Conservation (phyloP, 305 asterid species). For the Ilex paraguariensis region DNA sequence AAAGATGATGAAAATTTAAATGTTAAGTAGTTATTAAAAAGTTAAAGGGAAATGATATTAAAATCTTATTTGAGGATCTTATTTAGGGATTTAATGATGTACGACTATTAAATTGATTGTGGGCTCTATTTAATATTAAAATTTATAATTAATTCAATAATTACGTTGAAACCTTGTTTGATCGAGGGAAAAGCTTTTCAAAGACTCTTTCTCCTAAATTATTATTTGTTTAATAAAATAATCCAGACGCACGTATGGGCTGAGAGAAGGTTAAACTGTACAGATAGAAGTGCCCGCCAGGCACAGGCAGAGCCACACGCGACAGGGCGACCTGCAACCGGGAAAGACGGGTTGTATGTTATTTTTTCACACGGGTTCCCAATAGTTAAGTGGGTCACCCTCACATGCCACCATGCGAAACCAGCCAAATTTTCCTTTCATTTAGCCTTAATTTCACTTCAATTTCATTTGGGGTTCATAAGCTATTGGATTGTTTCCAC, state of each 20-base stretch:
- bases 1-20: too few species aligned
- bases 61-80: too few species aligned
- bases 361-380: slow-evolving; percentile 27
- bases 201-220: too few species aligned
- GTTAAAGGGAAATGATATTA: too few species aligned
- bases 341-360: slow-evolving; percentile 53
- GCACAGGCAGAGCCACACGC: slow-evolving; percentile 9
- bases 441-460: slow-evolving; percentile 1
- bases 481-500: slow-evolving; percentile 3
- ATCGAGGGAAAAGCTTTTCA: too few species aligned
- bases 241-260: not conserved
- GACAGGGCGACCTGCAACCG: slow-evolving; percentile 59
- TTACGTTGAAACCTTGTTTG: too few species aligned
- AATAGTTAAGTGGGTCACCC: slow-evolving; percentile 41
- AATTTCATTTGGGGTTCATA: slow-evolving; percentile 6
- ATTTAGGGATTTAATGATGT: too few species aligned
- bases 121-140: too few species aligned
- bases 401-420: slow-evolving; percentile 75
- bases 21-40: too few species aligned
- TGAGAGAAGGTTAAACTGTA: slow-evolving; percentile 14
- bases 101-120: too few species aligned
- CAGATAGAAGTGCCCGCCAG: slow-evolving; percentile 24
- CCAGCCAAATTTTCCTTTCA: slow-evolving; percentile 9
- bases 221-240: too few species aligned
- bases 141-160: too few species aligned